A percentile compares a stretch with the other conserved stretches of the same genome.
Conservation (phyloP, 768 basidiomycete species). For the Lactarius hatsudake region DNA sequence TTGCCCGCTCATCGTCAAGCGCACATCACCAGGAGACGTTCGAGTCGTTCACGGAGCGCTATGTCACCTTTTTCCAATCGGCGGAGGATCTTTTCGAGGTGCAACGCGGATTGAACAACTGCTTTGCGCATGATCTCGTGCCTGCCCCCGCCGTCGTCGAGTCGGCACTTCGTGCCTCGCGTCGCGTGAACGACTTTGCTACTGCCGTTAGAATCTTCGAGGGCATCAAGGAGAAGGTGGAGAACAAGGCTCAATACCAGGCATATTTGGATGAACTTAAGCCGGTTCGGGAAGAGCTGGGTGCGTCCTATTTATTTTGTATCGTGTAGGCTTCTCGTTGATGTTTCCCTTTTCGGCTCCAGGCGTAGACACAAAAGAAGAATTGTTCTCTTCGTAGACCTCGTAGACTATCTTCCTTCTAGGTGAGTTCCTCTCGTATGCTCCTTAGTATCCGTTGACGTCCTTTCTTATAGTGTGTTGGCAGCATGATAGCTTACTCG, state of each 20-base stretch:
- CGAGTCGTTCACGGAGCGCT: slow-evolving; percentile 91
- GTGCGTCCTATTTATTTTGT: slow-evolving; percentile 42
- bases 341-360: slow-evolving; percentile 6
- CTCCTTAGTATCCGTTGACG: neutral
- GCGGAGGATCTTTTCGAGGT: slow-evolving; percentile 98
- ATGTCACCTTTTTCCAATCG: slow-evolving; percentile 88
- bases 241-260: slow-evolving; percentile 94
- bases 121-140: slow-evolving; percentile 97
- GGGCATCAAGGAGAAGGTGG: slow-evolving; percentile 95
- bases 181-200: slow-evolving; percentile 94
- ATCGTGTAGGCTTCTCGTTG: neutral
- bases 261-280: slow-evolving; percentile 91
- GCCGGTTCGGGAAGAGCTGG: slow-evolving; percentile 85
- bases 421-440: neutral
- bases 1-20: slow-evolving; percentile 50
- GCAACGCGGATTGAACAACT: slow-evolving; percentile 98
- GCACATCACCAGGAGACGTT: slow-evolving; percentile 87
- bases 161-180: slow-evolving; percentile 80
- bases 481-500: slow-evolving; percentile 22
- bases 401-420: slow-evolving; percentile 17
- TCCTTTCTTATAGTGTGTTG: slow-evolving; percentile 10
- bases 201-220: slow-evolving; percentile 96
- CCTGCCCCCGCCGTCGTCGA: slow-evolving; percentile 81
- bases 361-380: slow-evolving; percentile 64
- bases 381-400: slow-evolving; percentile 52